Evolutionary conservation across 176 grass and related monocot genomes (phyloP).

Genomic region (Oryza glaberrima): DNA sequence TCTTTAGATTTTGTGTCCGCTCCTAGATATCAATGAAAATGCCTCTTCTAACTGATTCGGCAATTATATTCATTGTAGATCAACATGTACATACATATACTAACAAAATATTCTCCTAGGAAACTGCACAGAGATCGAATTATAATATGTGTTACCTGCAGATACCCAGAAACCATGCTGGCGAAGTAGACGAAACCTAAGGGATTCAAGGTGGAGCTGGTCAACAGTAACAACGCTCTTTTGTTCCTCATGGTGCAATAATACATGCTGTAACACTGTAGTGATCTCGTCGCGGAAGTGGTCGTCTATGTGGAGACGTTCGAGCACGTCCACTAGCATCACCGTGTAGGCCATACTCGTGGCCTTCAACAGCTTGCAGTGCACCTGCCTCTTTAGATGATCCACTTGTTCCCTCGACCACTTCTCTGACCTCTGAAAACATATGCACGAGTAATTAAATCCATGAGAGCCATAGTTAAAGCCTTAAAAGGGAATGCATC

Average conservation of each 20-base stretch:
- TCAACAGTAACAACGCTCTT: too few relatives aligned
- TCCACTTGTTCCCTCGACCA: background rate
- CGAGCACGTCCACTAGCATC: background rate
- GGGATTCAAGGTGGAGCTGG: background rate
- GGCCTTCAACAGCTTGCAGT: background rate
- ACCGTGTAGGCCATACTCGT: background rate
- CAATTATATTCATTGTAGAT: background rate
- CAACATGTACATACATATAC: background rate
- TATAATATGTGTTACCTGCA: background rate
- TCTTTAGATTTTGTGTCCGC: too few relatives aligned
- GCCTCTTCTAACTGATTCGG: background rate
- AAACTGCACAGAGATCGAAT: background rate
- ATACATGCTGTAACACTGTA: background rate
- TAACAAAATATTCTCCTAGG: background rate
- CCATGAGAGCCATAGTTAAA: too few relatives aligned
- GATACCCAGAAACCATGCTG: background rate
- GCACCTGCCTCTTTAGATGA: background rate
- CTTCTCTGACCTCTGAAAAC: background rate
- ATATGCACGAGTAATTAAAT: too few relatives aligned
- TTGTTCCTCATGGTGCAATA: background rate
- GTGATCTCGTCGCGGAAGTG: background rate
- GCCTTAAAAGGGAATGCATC: too few relatives aligned
- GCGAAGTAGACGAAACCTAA: slow-evolving; percentile 10
- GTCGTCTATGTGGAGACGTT: background rate
- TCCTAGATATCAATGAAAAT: too few relatives aligned